Evolutionary conservation across 2,329 filamentous ascomycete species (phyloP).

Genomic region (Nemania sp.): DNA sequence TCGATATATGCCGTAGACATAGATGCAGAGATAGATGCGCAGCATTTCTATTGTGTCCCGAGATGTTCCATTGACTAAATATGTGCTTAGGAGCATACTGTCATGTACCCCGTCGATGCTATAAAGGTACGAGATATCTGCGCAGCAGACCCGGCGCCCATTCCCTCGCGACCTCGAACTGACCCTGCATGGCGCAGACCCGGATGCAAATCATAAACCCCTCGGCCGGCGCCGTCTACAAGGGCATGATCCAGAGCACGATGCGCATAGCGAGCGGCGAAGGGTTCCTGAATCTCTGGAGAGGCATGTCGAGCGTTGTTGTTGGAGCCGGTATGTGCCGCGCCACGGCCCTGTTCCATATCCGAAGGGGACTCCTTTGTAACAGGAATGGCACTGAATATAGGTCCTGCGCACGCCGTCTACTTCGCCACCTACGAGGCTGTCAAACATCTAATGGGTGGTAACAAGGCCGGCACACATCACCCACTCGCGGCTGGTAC

Average conservation of each 20-base stretch:
- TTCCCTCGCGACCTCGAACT: conserved; percentile 10
- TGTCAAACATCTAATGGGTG: conserved; percentile 94
- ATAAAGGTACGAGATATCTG: conserved; percentile 72
- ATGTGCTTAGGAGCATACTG: conserved; percentile 81
- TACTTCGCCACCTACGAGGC: conserved; percentile 99
- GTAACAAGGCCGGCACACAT: conserved; percentile 84
- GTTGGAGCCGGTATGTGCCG: conserved; percentile 79
- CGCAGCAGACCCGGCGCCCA: conserved; percentile 26
- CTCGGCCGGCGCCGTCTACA: conserved; percentile 78
- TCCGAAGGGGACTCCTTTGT: not conserved
- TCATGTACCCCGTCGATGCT: conserved; percentile 98
- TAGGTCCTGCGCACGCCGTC: conserved; percentile 93
- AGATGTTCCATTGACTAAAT: conserved; percentile 1
- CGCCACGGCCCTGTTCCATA: not conserved
- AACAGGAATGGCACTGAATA: conserved; percentile 9
- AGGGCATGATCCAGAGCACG: conserved; percentile 88
- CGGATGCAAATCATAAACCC: conserved; percentile 97
- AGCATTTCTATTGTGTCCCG: not conserved
- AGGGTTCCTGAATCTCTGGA: conserved; percentile 90
- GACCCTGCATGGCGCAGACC: conserved; percentile 62
- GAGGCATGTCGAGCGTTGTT: conserved; percentile 94
- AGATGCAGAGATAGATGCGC: not conserved
- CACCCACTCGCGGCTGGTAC: conserved; percentile 91
- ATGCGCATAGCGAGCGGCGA: conserved; percentile 90
- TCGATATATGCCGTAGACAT: too few relatives aligned